Conservation (phyloP, 2,329 filamentous ascomycete species). For the Sphaerulina vaccinii region DNA sequence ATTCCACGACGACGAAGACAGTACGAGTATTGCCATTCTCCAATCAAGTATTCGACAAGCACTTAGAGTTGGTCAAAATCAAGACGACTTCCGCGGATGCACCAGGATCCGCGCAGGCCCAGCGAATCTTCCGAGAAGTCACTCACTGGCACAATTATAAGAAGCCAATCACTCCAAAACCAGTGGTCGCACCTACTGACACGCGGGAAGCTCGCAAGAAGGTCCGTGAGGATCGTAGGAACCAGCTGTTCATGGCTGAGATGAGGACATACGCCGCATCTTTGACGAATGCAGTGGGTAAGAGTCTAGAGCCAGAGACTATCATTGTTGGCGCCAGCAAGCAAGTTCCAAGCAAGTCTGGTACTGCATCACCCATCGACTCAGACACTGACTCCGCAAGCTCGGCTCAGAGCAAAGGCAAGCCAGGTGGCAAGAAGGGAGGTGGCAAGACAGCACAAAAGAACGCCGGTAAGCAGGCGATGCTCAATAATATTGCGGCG, state of each 20-base stretch:
- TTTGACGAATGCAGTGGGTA: constrained; percentile 64
- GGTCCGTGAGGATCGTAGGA: constrained; percentile 47
- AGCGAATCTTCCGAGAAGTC: constrained; percentile 49
- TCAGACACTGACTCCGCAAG: constrained; percentile 33
- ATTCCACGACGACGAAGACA: constrained; percentile 14
- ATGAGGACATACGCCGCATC: constrained; percentile 69
- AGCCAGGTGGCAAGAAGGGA: constrained; percentile 30
- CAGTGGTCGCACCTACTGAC: constrained; percentile 25
- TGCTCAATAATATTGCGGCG: constrained; percentile 45
- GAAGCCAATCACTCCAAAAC: constrained; percentile 48
- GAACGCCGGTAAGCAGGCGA: constrained; percentile 44
- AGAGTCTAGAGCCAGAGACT: constrained; percentile 62
- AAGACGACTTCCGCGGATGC: constrained; percentile 38
- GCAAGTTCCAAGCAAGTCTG: constrained; percentile 21
- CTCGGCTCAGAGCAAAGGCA: constrained; percentile 30
- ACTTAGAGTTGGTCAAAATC: constrained; percentile 47
- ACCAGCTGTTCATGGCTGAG: constrained; percentile 66
- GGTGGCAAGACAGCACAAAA: constrained; percentile 37
- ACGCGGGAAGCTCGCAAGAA: constrained; percentile 36
- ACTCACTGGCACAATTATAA: constrained; percentile 65
- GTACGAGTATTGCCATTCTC: constrained; percentile 48
- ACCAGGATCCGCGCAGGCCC: constrained; percentile 35
- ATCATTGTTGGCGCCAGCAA: constrained; percentile 51
- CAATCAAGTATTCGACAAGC: constrained; percentile 49
- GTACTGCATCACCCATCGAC: constrained; percentile 30